Conservation (phyloP, 2,329 filamentous ascomycete species). For the Colletotrichum plurivorum region DNA sequence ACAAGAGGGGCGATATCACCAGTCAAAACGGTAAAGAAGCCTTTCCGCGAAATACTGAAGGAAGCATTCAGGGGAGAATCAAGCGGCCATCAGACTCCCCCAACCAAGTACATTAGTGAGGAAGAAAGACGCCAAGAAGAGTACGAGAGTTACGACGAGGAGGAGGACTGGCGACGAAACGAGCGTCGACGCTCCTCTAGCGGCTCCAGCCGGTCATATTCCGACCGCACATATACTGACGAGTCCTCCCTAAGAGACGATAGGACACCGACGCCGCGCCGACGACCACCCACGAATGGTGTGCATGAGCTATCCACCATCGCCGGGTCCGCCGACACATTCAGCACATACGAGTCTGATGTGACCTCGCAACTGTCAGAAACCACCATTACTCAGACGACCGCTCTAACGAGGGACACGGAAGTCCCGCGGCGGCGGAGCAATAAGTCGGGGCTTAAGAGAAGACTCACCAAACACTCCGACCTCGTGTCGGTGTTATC, state of each 20-base stretch:
- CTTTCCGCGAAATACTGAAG: constrained; percentile 70
- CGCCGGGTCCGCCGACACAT: constrained; percentile 63
- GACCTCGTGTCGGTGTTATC: constrained; percentile 96
- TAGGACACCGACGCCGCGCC: constrained; percentile 48
- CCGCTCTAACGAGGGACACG: constrained; percentile 62
- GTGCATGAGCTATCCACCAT: constrained; percentile 71
- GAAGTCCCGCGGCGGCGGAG: constrained; percentile 61
- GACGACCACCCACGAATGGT: constrained; percentile 67
- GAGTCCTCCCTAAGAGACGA: constrained; percentile 45
- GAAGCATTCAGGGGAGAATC: constrained; percentile 76
- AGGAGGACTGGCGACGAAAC: constrained; percentile 39
- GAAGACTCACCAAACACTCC: constrained; percentile 89
- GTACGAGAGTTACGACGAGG: constrained; percentile 44
- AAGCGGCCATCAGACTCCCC: constrained; percentile 59
- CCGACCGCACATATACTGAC: constrained; percentile 32
- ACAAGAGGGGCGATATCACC: constrained; percentile 66
- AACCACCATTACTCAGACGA: constrained; percentile 68
- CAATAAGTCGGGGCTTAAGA: constrained; percentile 72
- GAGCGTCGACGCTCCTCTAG: constrained; percentile 50
- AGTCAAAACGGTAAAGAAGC: constrained; percentile 63
- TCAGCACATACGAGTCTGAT: constrained; percentile 63
- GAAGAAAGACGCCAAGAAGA: constrained; percentile 54
- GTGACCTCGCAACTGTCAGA: constrained; percentile 64
- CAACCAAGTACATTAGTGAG: constrained; percentile 64
- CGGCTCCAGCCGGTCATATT: constrained; percentile 49